Conservation (phyloP, 768 basidiomycete species). For the Royoungia palumana region DNA sequence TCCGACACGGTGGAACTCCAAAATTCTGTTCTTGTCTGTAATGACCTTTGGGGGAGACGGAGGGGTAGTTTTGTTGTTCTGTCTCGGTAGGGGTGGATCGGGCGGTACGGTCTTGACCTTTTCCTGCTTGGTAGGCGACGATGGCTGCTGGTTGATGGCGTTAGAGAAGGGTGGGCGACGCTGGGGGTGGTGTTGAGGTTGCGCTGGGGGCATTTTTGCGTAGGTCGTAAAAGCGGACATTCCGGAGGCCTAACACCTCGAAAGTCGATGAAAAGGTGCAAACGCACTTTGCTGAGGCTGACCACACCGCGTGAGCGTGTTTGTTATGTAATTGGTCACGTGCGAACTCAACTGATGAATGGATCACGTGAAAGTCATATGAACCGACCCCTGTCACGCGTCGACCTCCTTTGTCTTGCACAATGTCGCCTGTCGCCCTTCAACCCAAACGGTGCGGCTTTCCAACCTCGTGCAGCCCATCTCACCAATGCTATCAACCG, state of each 20-base stretch:
- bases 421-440: no score
- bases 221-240: slow-evolving; percentile 38
- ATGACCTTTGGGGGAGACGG: slow-evolving; percentile 81
- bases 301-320: slow-evolving; percentile 26
- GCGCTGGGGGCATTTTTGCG: slow-evolving; percentile 33
- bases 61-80: slow-evolving; percentile 78
- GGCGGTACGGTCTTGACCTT: slow-evolving; percentile 37
- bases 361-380: slow-evolving; percentile 21
- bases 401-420: background rate
- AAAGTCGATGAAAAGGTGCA: slow-evolving; percentile 18
- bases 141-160: slow-evolving; percentile 35
- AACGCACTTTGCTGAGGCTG: slow-evolving; percentile 9
- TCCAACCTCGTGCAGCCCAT: no score
- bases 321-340: slow-evolving; percentile 30
- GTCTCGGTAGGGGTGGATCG: slow-evolving; percentile 72
- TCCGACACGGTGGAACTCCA: slow-evolving; percentile 68
- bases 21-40: slow-evolving; percentile 52
- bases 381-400: slow-evolving; percentile 20
- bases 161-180: slow-evolving; percentile 44
- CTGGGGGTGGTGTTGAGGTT: slow-evolving; percentile 24
- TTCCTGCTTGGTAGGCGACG: slow-evolving; percentile 37
- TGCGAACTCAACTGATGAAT: slow-evolving; percentile 22
- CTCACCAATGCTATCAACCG: no score
- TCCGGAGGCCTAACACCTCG: slow-evolving; percentile 48
- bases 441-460: no score